A percentile compares a stretch with the other conserved stretches of the same genome.
phyloP scores from a whole-genome alignment of 1,139 yeast genomes.

The Suhomyces panamericanus region DNA sequence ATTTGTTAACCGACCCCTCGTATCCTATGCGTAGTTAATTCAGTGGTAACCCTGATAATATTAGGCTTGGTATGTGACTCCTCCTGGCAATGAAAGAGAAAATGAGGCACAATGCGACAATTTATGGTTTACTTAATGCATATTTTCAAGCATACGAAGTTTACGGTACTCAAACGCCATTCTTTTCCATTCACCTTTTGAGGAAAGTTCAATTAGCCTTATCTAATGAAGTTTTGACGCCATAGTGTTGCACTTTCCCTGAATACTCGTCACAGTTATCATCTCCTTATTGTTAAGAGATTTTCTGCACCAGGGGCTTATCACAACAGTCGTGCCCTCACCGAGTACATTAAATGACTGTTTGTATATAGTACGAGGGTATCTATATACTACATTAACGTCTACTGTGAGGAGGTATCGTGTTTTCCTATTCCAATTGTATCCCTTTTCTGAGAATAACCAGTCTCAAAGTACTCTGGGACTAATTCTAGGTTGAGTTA shows the following conservation, averaged over 20 bases:
- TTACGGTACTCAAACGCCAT: no score
- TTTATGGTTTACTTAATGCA: no score
- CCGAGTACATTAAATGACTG: neutral
- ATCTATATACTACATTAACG: neutral
- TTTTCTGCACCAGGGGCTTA: conserved; percentile 1
- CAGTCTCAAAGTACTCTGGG: neutral
- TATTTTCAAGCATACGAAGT: no score
- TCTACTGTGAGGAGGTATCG: neutral
- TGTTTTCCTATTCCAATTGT: neutral
- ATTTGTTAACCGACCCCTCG: neutral
- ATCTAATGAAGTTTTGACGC: no score
- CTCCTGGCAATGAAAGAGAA: no score
- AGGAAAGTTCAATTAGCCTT: no score
- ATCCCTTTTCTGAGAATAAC: neutral
- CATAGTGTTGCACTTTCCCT: no score
- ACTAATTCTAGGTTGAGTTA: neutral
- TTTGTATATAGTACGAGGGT: conserved; percentile 2
- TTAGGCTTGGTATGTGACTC: no score
- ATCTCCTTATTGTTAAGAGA: neutral
- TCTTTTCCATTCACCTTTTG: no score
- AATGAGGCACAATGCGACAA: no score
- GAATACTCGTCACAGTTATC: no score
- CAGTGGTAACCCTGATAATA: no score
- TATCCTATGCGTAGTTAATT: neutral
- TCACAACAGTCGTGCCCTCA: neutral